phyloP scores from a whole-genome alignment of 345 rosid genomes.

The Syzygium grande region DNA sequence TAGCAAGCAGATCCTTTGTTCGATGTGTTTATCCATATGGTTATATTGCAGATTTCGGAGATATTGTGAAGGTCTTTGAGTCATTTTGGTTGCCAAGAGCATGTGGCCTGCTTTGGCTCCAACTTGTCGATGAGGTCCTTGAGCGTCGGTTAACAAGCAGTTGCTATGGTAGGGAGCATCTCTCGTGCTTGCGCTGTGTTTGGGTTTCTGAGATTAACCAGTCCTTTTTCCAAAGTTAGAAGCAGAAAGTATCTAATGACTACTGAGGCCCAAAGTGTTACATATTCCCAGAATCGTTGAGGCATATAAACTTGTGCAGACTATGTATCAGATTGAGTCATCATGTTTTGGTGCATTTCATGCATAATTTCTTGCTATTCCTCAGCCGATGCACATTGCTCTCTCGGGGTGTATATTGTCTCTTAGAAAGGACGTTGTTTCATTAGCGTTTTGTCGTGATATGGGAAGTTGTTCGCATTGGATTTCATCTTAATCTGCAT shows the following conservation, averaged over 20 bases:
- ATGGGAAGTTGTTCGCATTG: too few relatives aligned
- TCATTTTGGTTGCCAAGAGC: not conserved
- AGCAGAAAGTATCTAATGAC: not conserved
- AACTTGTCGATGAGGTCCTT: not conserved
- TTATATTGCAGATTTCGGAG: conserved; percentile 69
- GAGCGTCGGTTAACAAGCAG: not conserved
- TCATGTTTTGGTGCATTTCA: not conserved
- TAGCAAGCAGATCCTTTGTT: not conserved
- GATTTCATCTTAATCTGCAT: too few relatives aligned
- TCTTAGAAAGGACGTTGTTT: too few relatives aligned
- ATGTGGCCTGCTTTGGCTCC: not conserved
- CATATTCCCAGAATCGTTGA: not conserved
- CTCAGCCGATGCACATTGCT: not conserved
- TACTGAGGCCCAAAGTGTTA: not conserved
- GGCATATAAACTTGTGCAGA: not conserved
- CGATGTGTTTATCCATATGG: not conserved
- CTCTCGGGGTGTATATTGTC: not conserved
- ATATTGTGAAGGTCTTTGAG: conserved; percentile 37
- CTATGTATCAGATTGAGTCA: not conserved
- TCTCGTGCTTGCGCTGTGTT: not conserved
- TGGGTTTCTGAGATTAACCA: not conserved
- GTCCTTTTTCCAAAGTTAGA: not conserved
- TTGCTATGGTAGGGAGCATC: not conserved
- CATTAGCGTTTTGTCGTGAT: too few relatives aligned
- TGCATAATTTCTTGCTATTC: not conserved